Evolutionary conservation across 2,329 filamentous ascomycete species (phyloP).

Genomic region (Lasiodiplodia hormozganensis): DNA sequence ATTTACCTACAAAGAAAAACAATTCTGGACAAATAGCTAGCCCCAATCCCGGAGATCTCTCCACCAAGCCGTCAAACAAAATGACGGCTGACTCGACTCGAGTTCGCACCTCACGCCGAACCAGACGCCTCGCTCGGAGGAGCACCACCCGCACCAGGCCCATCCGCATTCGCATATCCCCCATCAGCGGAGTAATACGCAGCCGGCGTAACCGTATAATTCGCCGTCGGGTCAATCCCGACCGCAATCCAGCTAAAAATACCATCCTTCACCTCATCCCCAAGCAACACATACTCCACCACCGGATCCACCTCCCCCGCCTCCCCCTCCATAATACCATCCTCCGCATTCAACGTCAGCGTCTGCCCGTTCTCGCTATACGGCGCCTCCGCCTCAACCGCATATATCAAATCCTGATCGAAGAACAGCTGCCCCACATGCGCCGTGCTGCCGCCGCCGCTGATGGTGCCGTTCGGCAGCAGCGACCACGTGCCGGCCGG

Average conservation of each 20-base stretch:
- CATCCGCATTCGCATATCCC: slow-evolving; percentile 19
- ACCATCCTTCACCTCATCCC: slow-evolving; percentile 51
- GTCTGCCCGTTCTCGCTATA: slow-evolving; percentile 52
- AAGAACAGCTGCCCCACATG: slow-evolving; percentile 73
- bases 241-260: slow-evolving; percentile 42
- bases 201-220: slow-evolving; percentile 23
- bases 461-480: slow-evolving; percentile 59
- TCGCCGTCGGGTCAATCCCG: slow-evolving; percentile 20
- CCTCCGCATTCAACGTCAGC: slow-evolving; percentile 59
- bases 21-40: no score
- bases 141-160: no score
- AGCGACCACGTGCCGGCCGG: slow-evolving; percentile 43
- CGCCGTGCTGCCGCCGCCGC: slow-evolving; percentile 56
- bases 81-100: no score
- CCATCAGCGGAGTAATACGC: slow-evolving; percentile 25
- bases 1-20: no score
- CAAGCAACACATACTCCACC: slow-evolving; percentile 64
- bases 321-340: slow-evolving; percentile 58
- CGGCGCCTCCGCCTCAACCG: slow-evolving; percentile 57
- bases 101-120: no score
- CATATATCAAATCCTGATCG: slow-evolving; percentile 63
- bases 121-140: no score
- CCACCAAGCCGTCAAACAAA: no score
- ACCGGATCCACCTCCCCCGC: slow-evolving; percentile 61
- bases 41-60: no score